Conservation (phyloP, 768 basidiomycete genomes). For the Udeniomyces megalosporus region DNA sequence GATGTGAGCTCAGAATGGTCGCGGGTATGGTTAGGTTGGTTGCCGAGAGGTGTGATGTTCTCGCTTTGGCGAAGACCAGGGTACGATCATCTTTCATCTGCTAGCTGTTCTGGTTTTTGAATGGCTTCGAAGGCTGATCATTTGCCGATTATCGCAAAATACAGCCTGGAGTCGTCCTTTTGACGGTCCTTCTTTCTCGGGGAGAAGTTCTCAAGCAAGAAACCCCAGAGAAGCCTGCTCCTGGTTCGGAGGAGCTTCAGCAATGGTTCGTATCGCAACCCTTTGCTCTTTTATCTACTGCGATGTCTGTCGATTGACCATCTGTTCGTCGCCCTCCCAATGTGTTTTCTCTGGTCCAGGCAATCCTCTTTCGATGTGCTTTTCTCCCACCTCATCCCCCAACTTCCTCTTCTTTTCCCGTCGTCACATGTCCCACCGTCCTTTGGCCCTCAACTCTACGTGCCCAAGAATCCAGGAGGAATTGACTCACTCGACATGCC, state of each 20-base stretch:
- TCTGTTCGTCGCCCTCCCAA: not conserved
- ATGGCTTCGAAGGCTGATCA: too few relatives aligned
- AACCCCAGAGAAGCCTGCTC: slow-evolving; percentile 40
- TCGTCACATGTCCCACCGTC: slow-evolving; percentile 43
- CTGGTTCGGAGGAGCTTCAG: slow-evolving; percentile 48
- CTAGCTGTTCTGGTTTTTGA: not conserved
- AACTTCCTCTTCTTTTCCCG: slow-evolving; percentile 71
- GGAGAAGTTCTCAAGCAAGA: slow-evolving; percentile 86
- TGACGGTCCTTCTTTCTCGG: slow-evolving; percentile 78
- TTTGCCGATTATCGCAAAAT: too few relatives aligned
- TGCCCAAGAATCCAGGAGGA: slow-evolving; percentile 19
- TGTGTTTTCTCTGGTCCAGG: slow-evolving; percentile 35
- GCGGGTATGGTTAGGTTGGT: slow-evolving; percentile 72
- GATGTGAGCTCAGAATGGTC: slow-evolving; percentile 62
- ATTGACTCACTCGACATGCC: slow-evolving; percentile 51
- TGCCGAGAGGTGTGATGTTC: slow-evolving; percentile 59
- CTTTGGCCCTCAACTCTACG: slow-evolving; percentile 32
- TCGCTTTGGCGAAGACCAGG: slow-evolving; percentile 57
- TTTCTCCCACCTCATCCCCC: slow-evolving; percentile 59
- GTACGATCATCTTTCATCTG: slow-evolving; percentile 35
- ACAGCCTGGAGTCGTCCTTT: slow-evolving; percentile 77
- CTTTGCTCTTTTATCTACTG: slow-evolving; percentile 5
- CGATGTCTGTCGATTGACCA: slow-evolving; percentile 1
- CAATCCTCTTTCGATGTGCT: slow-evolving; percentile 73
- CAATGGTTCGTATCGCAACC: slow-evolving; percentile 42